A percentile compares a stretch with the other conserved stretches of the same genome.
These are phyloP conservation scores for Calonectria honghensis DNA, from an alignment of 2,329 filamentous ascomycete species.

Conservation along the genomic window DNA sequence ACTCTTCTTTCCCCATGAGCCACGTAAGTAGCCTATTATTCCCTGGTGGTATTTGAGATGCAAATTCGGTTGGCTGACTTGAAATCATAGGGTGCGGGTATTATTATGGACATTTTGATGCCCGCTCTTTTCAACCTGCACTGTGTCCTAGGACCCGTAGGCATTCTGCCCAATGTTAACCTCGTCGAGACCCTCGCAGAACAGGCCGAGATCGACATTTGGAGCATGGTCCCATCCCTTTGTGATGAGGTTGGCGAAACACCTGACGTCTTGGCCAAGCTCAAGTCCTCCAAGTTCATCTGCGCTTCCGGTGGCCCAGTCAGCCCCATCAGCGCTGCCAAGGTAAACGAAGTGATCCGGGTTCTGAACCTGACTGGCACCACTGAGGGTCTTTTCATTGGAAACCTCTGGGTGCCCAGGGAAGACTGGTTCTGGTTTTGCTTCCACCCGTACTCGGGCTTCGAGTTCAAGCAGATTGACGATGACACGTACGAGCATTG, in stretches of 20 bases:
- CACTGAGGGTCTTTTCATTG: constrained; percentile 60
- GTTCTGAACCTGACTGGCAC: constrained; percentile 60
- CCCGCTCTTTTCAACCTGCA: constrained; percentile 60
- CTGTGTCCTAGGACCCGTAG: constrained; percentile 60
- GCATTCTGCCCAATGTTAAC: constrained; percentile 60
- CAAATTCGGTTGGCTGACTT: background rate
- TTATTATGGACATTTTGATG: constrained; percentile 64
- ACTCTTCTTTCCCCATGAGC: constrained; percentile 62
- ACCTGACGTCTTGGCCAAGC: constrained; percentile 56
- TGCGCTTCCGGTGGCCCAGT: constrained; percentile 62
- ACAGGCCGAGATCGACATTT: constrained; percentile 60
- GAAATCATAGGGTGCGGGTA: constrained; percentile 61
- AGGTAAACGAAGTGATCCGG: constrained; percentile 58
- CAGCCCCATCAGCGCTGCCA: constrained; percentile 52
- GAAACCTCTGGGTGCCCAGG: constrained; percentile 53
- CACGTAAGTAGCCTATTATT: constrained; percentile 51
- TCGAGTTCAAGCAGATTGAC: constrained; percentile 59
- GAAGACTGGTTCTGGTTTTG: constrained; percentile 59
- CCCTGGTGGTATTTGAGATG: background rate
- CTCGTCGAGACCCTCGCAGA: constrained; percentile 60
- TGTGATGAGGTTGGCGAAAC: constrained; percentile 59
- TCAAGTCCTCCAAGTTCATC: constrained; percentile 59
- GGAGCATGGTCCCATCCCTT: constrained; percentile 62
- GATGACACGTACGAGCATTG: constrained; percentile 58
- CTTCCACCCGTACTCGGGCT: constrained; percentile 60